Conservation (phyloP, 176 grass and related monocot species). For the Oryza meridionalis region DNA sequence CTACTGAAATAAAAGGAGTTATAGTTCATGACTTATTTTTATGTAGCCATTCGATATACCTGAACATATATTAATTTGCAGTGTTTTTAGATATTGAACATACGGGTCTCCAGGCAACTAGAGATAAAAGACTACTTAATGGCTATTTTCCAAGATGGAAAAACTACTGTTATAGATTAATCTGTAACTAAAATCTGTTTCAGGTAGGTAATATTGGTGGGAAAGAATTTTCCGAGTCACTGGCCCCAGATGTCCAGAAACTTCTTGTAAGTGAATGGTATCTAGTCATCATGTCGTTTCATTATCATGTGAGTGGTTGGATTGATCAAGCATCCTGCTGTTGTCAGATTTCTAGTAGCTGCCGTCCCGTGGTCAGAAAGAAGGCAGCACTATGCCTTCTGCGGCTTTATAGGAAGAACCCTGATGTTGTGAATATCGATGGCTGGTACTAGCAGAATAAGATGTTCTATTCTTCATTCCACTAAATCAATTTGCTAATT, state of each 20-base stretch:
- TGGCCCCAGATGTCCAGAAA: constrained; percentile 97
- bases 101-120: not conserved
- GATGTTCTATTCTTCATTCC: constrained; percentile 24
- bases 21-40: not conserved
- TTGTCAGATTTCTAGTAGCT: constrained; percentile 95
- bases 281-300: constrained; percentile 20
- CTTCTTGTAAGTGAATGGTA: constrained; percentile 71
- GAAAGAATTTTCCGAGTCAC: constrained; percentile 98
- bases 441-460: constrained; percentile 69
- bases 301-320: constrained; percentile 29
- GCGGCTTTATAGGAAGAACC: constrained; percentile 97
- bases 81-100: not conserved
- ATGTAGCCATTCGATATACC: not conserved
- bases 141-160: not conserved
- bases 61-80: not conserved
- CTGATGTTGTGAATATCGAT: constrained; percentile 97
- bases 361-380: constrained; percentile 95
- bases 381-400: constrained; percentile 97
- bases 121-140: not conserved
- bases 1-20: not conserved
- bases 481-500: constrained; percentile 21
- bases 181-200: constrained; percentile 49
- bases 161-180: constrained; percentile 9
- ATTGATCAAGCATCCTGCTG: constrained; percentile 38
- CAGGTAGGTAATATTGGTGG: constrained; percentile 99